Base-by-base conservation (phyloP, 1,139 yeast genomes). In the Zygoascus sp. region DNA sequence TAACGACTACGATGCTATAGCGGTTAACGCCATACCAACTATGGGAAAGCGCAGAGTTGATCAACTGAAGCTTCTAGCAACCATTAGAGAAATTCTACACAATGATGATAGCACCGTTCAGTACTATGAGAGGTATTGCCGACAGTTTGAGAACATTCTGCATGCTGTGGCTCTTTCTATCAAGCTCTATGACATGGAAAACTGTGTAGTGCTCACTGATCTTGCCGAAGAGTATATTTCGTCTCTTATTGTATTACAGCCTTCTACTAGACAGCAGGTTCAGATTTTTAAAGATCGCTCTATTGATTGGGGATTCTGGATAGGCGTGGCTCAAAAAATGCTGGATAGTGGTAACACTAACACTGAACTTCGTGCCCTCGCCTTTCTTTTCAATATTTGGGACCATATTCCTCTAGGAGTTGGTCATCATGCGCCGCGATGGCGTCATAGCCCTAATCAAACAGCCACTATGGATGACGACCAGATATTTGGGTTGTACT, bases 261-360 rank as follows among this genome's bases (percentile, higher is more conserved):
- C 61, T 38, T 37, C 54, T 44, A 50, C 64, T 2, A 47, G 49
- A 40, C 56, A 58, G 32, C 57, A 58, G 25, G 59, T 58, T 7
- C 52, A 55, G 21, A 54, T 57, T 20, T 56, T 57, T 40, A 55
- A 57, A 32, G 58, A 56, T 37, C 53, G 53, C 22, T 58, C 61
- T 23, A 64, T 85, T 17, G 76, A 83, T 65, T 87, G 95, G 95
- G 71, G 71, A 46, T 86, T 87, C 59, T 87, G 95, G 95, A 62
- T 83, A 9, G 70, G 75, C 48, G 81, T 85, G 20, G 66, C 74
- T 17, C 70, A 76, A 52, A 70, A 77, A 55, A 77, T 85, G 81
- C 63, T 85, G 20, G 61, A 70, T 10, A 77, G 87, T 7, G 81
- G 80, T 46, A 86, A 80, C 60, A 71, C 80, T 50, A 83, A 80